These are phyloP conservation scores for Cylindrotheca fusiformis DNA, from an alignment of 108 stramenopile species.

Conservation along the genomic window DNA sequence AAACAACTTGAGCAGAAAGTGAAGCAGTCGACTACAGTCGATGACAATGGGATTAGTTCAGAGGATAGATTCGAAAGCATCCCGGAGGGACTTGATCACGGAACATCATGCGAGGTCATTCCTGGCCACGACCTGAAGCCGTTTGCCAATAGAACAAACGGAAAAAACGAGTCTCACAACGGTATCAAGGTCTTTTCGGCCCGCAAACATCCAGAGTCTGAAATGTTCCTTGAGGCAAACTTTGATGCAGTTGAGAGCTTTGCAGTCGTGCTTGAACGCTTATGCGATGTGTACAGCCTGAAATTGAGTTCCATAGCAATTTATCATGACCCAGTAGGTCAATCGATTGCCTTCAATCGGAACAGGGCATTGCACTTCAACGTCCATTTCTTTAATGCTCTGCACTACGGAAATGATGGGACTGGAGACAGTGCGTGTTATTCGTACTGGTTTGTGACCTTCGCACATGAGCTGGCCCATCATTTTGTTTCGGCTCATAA, in stretches of 20 bases:
- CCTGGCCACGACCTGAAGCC: slow-evolving; percentile 60
- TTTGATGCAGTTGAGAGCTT: slow-evolving; percentile 56
- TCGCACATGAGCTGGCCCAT: slow-evolving; percentile 73
- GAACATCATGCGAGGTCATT: slow-evolving; percentile 63
- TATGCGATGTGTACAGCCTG: slow-evolving; percentile 48
- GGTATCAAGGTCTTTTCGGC: slow-evolving; percentile 60
- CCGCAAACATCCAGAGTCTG: slow-evolving; percentile 24
- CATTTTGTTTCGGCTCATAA: slow-evolving; percentile 66
- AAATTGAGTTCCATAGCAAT: slow-evolving; percentile 44
- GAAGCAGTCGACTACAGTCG: slow-evolving; percentile 38
- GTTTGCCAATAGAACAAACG: slow-evolving; percentile 42
- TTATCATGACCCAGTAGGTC: slow-evolving; percentile 65
- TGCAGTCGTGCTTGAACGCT: slow-evolving; percentile 53
- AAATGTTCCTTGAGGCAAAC: slow-evolving; percentile 44
- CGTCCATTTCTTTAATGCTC: slow-evolving; percentile 54
- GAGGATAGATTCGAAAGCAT: slow-evolving; percentile 34
- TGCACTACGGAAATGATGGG: slow-evolving; percentile 37
- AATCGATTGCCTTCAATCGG: slow-evolving; percentile 72
- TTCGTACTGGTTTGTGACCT: slow-evolving; percentile 65
- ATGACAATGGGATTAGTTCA: slow-evolving; percentile 45
- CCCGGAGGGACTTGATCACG: slow-evolving; percentile 62
- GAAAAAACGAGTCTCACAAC: slow-evolving; percentile 47
- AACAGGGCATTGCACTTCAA: slow-evolving; percentile 72
- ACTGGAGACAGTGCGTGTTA: slow-evolving; percentile 46
- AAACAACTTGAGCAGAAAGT: slow-evolving; percentile 52